Percentiles rank a stretch among this genome's conserved stretches.
Evolutionary conservation across 805 yeast genomes (phyloP).

Genomic region (Barnettozyma sucrosica): DNA sequence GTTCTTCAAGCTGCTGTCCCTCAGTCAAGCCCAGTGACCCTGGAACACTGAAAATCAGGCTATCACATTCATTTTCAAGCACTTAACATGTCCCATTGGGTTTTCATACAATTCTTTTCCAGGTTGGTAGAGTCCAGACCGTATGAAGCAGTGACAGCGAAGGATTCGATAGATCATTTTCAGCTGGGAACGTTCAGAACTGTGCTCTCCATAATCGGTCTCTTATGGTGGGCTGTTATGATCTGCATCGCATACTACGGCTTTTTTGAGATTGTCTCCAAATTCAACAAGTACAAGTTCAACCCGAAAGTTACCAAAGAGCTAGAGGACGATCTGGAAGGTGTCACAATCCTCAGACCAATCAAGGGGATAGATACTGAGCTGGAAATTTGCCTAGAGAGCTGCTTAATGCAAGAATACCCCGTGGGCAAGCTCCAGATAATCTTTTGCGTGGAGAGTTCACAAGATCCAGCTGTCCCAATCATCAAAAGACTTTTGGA

Average conservation of each 20-base stretch:
- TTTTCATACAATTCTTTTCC: background rate
- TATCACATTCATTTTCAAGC: background rate
- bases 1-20: background rate
- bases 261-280: slow-evolving; percentile 19
- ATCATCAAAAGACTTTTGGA: slow-evolving; percentile 44
- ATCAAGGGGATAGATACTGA: slow-evolving; percentile 81
- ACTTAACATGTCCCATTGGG: background rate
- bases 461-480: slow-evolving; percentile 57
- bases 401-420: slow-evolving; percentile 64
- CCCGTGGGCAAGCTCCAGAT: slow-evolving; percentile 58
- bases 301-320: slow-evolving; percentile 5
- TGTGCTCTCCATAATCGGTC: slow-evolving; percentile 15
- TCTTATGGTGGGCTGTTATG: slow-evolving; percentile 24
- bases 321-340: slow-evolving; percentile 38
- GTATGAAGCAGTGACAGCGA: background rate
- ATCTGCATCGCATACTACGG: slow-evolving; percentile 19
- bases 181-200: background rate
- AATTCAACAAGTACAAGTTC: slow-evolving; percentile 17
- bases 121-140: background rate
- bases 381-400: slow-evolving; percentile 57
- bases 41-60: background rate
- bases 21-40: background rate
- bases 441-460: slow-evolving; percentile 67
- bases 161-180: background rate
- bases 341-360: slow-evolving; percentile 78